Conservation (phyloP, 108 stramenopile genomes). For the Fragilaria crotonensis region DNA sequence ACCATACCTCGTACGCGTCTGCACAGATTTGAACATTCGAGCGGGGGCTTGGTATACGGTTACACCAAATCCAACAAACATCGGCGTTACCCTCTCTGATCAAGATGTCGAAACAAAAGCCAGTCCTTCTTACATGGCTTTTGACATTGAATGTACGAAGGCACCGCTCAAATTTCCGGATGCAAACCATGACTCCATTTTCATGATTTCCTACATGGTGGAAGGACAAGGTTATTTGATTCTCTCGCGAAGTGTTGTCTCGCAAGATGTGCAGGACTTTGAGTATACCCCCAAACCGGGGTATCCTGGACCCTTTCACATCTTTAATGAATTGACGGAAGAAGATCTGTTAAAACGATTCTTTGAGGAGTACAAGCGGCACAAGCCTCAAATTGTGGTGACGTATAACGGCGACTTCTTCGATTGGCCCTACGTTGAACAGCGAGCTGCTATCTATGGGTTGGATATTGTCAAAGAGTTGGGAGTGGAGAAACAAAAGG, state of each 20-base stretch:
- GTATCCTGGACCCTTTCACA: conserved; percentile 95
- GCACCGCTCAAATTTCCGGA: conserved; percentile 98
- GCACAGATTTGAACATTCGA: conserved; percentile 89
- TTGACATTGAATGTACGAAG: conserved; percentile 99
- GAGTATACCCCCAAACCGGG: conserved; percentile 96
- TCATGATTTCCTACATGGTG: conserved; percentile 99
- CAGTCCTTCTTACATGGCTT: conserved; percentile 90
- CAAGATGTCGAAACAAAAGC: conserved; percentile 89
- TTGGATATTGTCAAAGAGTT: conserved; percentile 83
- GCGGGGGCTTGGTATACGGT: conserved; percentile 97
- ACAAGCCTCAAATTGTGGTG: conserved; percentile 92
- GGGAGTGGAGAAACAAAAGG: conserved; percentile 68
- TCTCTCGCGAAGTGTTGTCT: conserved; percentile 83
- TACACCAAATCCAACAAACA: conserved; percentile 18
- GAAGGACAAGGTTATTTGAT: conserved; percentile 90
- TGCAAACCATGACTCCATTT: conserved; percentile 90
- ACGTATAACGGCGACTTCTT: conserved; percentile 99
- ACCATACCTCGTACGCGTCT: conserved; percentile 86
- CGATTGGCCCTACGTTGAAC: conserved; percentile 97
- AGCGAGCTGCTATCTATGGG: conserved; percentile 74
- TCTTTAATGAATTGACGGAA: conserved; percentile 91
- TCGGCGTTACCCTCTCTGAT: conserved; percentile 61
- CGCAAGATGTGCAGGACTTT: conserved; percentile 91
- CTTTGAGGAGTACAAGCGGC: conserved; percentile 71
- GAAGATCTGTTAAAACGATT: conserved; percentile 74